These are phyloP conservation scores for Bertia moriformis DNA, from an alignment of 2,329 filamentous ascomycete species.

Conservation along the genomic window DNA sequence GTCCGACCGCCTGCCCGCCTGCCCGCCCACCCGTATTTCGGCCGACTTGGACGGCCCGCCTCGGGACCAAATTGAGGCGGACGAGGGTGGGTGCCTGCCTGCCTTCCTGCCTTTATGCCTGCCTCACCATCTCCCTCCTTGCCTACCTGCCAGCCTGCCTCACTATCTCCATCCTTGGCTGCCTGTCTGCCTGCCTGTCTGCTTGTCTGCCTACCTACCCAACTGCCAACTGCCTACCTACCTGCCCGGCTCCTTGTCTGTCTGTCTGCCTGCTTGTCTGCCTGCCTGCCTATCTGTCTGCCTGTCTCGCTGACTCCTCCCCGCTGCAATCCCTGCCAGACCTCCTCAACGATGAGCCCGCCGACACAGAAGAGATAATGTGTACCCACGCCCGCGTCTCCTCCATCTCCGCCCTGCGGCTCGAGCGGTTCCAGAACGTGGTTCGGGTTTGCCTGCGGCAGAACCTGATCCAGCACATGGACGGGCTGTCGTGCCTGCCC, in stretches of 20 bases:
- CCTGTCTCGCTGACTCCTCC: conserved; percentile 3
- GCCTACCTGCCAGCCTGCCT: too few relatives aligned
- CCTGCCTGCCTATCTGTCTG: too few relatives aligned
- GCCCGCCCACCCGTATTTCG: too few relatives aligned
- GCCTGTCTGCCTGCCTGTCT: too few relatives aligned
- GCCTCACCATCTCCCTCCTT: not conserved
- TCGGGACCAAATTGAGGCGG: conserved; percentile 63
- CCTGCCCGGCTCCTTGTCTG: too few relatives aligned
- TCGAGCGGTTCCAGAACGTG: conserved; percentile 70
- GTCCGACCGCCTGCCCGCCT: too few relatives aligned
- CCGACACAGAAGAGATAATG: conserved; percentile 64
- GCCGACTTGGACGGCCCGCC: conserved; percentile 56
- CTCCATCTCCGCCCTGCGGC: conserved; percentile 62
- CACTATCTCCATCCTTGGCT: too few relatives aligned
- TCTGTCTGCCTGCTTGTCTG: too few relatives aligned
- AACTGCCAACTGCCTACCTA: not conserved
- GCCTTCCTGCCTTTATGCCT: conserved; percentile 1
- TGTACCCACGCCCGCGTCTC: conserved; percentile 74
- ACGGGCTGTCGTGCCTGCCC: conserved; percentile 54
- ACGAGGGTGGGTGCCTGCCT: conserved; percentile 47
- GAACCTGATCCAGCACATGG: conserved; percentile 71
- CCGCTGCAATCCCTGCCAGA: too few relatives aligned
- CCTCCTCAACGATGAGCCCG: conserved; percentile 43
- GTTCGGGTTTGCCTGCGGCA: conserved; percentile 78
- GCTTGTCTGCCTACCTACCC: too few relatives aligned